Percentiles rank a stretch among this genome's conserved stretches.
Evolutionary conservation across 441 rosid genomes (phyloP).

Genomic region (Capsella rubella): DNA sequence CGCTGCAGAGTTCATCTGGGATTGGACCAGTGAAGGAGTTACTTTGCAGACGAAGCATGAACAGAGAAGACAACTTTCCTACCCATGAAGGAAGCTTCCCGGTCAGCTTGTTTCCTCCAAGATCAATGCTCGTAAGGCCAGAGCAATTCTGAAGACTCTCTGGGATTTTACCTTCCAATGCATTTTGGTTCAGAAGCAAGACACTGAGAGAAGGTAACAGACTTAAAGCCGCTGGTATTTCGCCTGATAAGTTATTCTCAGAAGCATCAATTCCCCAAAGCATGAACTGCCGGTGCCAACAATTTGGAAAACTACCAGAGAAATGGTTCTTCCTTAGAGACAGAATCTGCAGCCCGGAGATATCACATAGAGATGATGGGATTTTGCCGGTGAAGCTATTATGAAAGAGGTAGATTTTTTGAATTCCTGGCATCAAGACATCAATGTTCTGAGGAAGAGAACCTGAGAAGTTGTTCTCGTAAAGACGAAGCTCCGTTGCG

Average conservation of each 20-base stretch:
- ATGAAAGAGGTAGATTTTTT: slow-evolving; percentile 46
- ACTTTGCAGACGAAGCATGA: slow-evolving; percentile 46
- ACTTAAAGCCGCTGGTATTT: slow-evolving; percentile 58
- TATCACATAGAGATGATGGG: slow-evolving; percentile 56
- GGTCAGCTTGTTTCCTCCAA: slow-evolving; percentile 45
- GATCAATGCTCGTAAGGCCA: slow-evolving; percentile 54
- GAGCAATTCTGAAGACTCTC: slow-evolving; percentile 63
- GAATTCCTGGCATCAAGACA: slow-evolving; percentile 58
- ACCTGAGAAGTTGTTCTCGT: slow-evolving; percentile 64
- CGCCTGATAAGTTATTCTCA: slow-evolving; percentile 57
- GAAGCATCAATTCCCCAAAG: slow-evolving; percentile 58
- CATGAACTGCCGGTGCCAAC: slow-evolving; percentile 52
- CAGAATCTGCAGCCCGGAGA: slow-evolving; percentile 47
- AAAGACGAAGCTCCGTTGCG: slow-evolving; percentile 55
- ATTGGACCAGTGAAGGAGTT: slow-evolving; percentile 54
- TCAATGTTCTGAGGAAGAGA: slow-evolving; percentile 53
- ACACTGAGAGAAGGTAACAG: slow-evolving; percentile 54
- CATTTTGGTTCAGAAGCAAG: slow-evolving; percentile 57
- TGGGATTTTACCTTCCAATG: slow-evolving; percentile 59
- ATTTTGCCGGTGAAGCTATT: slow-evolving; percentile 57
- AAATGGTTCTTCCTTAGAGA: slow-evolving; percentile 57
- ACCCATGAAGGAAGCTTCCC: slow-evolving; percentile 46
- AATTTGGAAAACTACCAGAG: slow-evolving; percentile 56
- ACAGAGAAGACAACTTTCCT: slow-evolving; percentile 35
- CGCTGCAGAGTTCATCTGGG: slow-evolving; percentile 45